Percentiles rank a stretch among this genome's conserved stretches.
These are phyloP conservation scores for Cordyceps javanica DNA, from an alignment of 2,329 filamentous ascomycete species.

Conservation along the genomic window DNA sequence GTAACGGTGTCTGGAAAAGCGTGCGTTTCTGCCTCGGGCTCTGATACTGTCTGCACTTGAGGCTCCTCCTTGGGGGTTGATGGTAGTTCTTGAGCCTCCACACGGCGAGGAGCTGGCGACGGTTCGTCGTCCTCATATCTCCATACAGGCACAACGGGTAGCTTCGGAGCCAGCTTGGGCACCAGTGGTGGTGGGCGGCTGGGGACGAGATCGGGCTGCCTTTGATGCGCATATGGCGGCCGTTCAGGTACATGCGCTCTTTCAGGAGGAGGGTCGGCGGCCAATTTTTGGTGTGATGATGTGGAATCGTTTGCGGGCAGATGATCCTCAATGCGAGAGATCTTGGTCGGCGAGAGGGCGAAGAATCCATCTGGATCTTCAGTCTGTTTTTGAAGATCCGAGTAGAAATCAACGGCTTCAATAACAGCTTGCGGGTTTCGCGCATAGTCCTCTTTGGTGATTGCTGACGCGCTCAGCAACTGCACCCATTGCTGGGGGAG, in stretches of 20 bases:
- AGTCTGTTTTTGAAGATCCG: conserved; percentile 6
- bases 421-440: conserved; percentile 11
- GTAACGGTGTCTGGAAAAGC: not conserved
- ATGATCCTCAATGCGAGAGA: not conserved
- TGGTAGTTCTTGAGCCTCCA: not conserved
- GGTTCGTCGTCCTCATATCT: not conserved
- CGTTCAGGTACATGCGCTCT: not conserved
- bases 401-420: conserved; percentile 11
- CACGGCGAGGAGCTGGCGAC: not conserved
- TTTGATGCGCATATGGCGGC: not conserved
- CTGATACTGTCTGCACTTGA: not conserved
- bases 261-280: not conserved
- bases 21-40: not conserved
- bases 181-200: not conserved
- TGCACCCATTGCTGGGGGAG: conserved; percentile 23
- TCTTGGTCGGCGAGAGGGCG: conserved; percentile 1
- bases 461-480: conserved; percentile 24
- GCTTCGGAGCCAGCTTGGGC: not conserved
- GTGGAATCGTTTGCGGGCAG: not conserved
- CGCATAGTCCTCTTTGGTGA: conserved; percentile 11
- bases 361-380: not conserved
- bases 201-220: not conserved
- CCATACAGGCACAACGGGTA: not conserved
- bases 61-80: not conserved
- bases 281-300: not conserved